A percentile compares a stretch with the other conserved stretches of the same genome.
phyloP scores from a whole-genome alignment of 2,329 filamentous ascomycete genomes.

The Didymella lethalis region DNA sequence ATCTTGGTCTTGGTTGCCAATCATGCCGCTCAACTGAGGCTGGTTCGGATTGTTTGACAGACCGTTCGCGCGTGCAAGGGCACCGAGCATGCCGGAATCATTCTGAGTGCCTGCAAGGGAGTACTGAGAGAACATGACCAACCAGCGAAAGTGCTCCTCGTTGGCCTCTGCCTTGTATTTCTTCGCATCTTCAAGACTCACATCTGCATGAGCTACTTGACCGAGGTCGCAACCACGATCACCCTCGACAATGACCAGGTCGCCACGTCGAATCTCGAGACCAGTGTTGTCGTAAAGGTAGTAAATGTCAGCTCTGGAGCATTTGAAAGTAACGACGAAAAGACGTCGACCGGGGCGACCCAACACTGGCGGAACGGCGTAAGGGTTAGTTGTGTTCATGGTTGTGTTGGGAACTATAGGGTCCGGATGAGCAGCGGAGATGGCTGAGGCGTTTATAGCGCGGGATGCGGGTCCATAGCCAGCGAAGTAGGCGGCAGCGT shows the following conservation, averaged over 20 bases:
- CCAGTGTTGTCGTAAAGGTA: slow-evolving; percentile 97
- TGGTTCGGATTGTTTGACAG: slow-evolving; percentile 40
- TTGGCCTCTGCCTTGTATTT: slow-evolving; percentile 89
- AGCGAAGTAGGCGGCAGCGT: slow-evolving; percentile 49
- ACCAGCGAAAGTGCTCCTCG: slow-evolving; percentile 96
- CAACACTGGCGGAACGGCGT: slow-evolving; percentile 42
- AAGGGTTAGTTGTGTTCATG: slow-evolving; percentile 42
- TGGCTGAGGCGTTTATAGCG: slow-evolving; percentile 47
- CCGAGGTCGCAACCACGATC: slow-evolving; percentile 96
- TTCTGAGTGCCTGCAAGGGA: slow-evolving; percentile 44
- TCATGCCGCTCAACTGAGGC: slow-evolving; percentile 65
- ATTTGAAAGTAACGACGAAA: slow-evolving; percentile 96
- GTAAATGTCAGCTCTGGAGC: slow-evolving; percentile 91
- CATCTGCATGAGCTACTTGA: slow-evolving; percentile 86
- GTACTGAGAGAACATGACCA: slow-evolving; percentile 94
- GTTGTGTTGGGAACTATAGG: slow-evolving; percentile 37
- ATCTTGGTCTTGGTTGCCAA: slow-evolving; percentile 60
- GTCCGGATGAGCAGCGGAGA: slow-evolving; percentile 48
- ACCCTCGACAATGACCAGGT: slow-evolving; percentile 96
- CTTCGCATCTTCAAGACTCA: slow-evolving; percentile 87
- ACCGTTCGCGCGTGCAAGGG: slow-evolving; percentile 46
- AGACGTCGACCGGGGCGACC: slow-evolving; percentile 56
- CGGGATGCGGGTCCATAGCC: slow-evolving; percentile 48
- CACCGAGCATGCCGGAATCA: slow-evolving; percentile 61
- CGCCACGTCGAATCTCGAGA: slow-evolving; percentile 85